Evolutionary conservation across 192 early-diverging fungal genomes (phyloP), one percentile per base, ranked within the genome.

Genomic region (Coemansia sp.): DNA sequence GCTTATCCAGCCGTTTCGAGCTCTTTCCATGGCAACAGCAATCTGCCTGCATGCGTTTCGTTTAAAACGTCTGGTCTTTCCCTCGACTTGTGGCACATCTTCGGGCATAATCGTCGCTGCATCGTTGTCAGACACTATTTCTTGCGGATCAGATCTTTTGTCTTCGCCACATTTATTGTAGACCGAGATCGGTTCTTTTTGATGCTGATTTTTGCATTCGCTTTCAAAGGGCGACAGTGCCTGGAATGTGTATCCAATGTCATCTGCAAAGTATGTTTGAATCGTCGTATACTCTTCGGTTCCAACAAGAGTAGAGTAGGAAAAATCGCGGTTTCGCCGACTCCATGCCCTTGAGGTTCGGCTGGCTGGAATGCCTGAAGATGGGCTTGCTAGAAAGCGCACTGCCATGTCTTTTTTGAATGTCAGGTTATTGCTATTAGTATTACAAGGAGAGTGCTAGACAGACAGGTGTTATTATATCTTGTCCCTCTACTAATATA

Each of bases 261-360:
- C 66, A 11, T 68, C 66, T n/a, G 66, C 66, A 26, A 60, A 59
- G 58, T 68, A 68, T 47, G 46, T 68, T 32, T 61, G 66, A 21
- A 68, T 36, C 11, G 45, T 59, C 6, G 47, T 47, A 13, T 39
- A 46, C 39, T 41, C 56, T 7, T 68, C 66, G 10, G 58, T 37
- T 8, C 59, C 66, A 11, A 68, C 66, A 45, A 68, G 36, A 26
- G 66, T 68, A 9, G 66, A 59, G 41, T 68, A 68, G 12, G 66
- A 68, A 39, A 68, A 68, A 18, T 48, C 66, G 32, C 66, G 66
- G 41, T 40, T 46, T 26, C 59, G 57, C 58, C 19, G 47, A 21
- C 52, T 57, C 58, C 57, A 59, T 6, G 46, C 46, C 61, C 40
- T 68, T 13, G 66, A 39, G 39, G n/a, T 59, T 15, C n/a, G 57